Percentiles rank a stretch among this genome's conserved stretches.
Evolutionary conservation across 768 basidiomycete species (phyloP).

Genomic region (Podaxis sp.): DNA sequence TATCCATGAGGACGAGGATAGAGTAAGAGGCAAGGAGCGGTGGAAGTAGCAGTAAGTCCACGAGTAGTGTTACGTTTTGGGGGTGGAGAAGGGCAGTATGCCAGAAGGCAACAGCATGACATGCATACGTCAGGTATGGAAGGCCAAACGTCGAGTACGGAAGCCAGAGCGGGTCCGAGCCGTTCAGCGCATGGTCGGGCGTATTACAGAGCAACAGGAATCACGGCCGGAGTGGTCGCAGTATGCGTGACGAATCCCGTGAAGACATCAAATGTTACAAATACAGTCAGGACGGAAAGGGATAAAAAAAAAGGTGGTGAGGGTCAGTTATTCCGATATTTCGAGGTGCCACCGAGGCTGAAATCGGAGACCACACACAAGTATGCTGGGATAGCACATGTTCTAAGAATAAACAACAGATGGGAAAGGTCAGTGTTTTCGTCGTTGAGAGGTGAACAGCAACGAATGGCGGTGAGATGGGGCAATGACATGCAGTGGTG

Average conservation of each 20-base stretch:
- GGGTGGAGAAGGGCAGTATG: neutral
- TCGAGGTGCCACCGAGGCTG: neutral
- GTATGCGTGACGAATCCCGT: neutral
- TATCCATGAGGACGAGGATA: neutral
- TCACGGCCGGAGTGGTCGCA: neutral
- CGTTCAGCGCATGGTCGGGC: neutral
- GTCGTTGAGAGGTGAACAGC: neutral
- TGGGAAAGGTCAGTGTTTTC: neutral
- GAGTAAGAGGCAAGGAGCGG: neutral
- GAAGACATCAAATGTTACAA: neutral
- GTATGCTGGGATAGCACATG: conserved; percentile 53
- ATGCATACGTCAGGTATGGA: neutral
- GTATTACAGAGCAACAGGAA: neutral
- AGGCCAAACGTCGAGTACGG: neutral
- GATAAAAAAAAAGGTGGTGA: neutral
- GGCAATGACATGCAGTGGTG: neutral
- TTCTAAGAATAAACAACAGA: conserved; percentile 17
- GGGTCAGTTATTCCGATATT: neutral
- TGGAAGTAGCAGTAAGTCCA: neutral
- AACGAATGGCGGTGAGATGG: neutral
- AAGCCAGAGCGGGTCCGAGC: neutral
- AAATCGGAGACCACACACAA: conserved; percentile 36
- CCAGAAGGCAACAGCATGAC: neutral
- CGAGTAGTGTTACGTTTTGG: neutral
- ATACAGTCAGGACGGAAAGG: neutral